Conservation (phyloP, 352 stramenopile species). For the Globisporangium nagaii region DNA sequence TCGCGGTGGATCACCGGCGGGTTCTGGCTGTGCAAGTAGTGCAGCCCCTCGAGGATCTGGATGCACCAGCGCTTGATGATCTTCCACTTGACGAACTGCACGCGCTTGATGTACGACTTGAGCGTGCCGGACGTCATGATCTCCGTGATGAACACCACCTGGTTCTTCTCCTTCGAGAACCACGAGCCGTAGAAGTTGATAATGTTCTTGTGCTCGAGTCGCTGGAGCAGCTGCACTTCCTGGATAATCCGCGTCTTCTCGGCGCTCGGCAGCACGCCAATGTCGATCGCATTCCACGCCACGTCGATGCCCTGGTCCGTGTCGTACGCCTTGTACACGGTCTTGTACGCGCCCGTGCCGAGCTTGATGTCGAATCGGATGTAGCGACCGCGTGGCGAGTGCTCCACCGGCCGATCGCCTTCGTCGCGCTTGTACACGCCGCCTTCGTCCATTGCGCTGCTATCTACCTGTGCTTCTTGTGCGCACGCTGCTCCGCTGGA, state of each 20-base stretch:
- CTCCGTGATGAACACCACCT: slow-evolving; percentile 99
- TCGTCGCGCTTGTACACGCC: slow-evolving; percentile 74
- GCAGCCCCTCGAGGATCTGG: slow-evolving; percentile 95
- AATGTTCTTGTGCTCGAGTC: slow-evolving; percentile 98
- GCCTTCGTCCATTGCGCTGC: slow-evolving; percentile 43
- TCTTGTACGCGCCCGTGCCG: slow-evolving; percentile 85
- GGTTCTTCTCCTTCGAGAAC: slow-evolving; percentile 97
- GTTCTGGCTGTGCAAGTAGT: slow-evolving; percentile 89
- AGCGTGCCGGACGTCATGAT: slow-evolving; percentile 96
- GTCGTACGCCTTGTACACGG: slow-evolving; percentile 95
- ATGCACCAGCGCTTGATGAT: slow-evolving; percentile 97
- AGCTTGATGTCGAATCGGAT: slow-evolving; percentile 85
- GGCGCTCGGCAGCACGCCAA: slow-evolving; percentile 92
- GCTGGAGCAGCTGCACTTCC: slow-evolving; percentile 95
- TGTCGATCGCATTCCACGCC: slow-evolving; percentile 98
- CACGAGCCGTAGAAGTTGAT: slow-evolving; percentile 99
- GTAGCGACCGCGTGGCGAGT: slow-evolving; percentile 77
- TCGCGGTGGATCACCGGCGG: slow-evolving; percentile 91
- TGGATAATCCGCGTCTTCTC: slow-evolving; percentile 97
- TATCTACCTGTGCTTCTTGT: background rate
- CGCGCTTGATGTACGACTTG: slow-evolving; percentile 96
- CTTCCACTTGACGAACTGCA: slow-evolving; percentile 98
- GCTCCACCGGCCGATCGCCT: slow-evolving; percentile 67
- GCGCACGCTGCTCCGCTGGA: background rate
- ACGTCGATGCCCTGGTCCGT: slow-evolving; percentile 98